Base-by-base conservation (phyloP, 1,284 basidiomycete genomes). In the Golubevia pallescens region DNA sequence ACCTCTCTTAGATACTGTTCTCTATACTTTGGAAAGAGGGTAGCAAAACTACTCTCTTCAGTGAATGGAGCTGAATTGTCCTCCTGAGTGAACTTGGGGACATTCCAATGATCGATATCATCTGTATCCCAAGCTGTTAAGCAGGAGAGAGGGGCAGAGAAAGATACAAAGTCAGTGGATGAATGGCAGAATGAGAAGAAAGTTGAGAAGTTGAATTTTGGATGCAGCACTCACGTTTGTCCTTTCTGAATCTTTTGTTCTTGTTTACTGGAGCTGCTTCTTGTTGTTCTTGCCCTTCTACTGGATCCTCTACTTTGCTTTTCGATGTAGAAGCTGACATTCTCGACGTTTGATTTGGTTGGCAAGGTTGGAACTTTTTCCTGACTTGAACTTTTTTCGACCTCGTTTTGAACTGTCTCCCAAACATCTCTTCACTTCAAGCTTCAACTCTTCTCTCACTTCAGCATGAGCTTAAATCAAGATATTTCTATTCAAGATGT, bases 61-160 rank as follows among this genome's bases (percentile, higher is more conserved):
- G 91, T 89, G 86, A 99, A 94, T 1, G 94, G 89, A 20, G 74
- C 54, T 76, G 91, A 92, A 86, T 93, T 94, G 85, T 96, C 93
- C 20, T 87, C 87, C n/a, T 34, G 55, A 5, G 67, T 79, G 87
- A 98, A 96, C 16, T 90, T 86, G 20, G 95, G 92, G 54, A 97
- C 88, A 87, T 93, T 94, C 96, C 96, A 97, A 92, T 98, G 96
- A 88, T 99, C 93, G 86, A 98, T 94, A 78, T 97, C 94, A 84
- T 98, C 95, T 57, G 95, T 97, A 86, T 99, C 96, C 97, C 96
- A 99, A 78, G 94, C 55, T 6, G 80, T 52, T 63, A 55, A 28
- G 34, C 4, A 7, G 23, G 3, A 14, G 4, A 32, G n/a, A 51
- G 13, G 8, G 28, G 28, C 28, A 28, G 28, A 28, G 28, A 28